phyloP scores from a whole-genome alignment of 441 rosid genomes.

The Adansonia rubrostipa region DNA sequence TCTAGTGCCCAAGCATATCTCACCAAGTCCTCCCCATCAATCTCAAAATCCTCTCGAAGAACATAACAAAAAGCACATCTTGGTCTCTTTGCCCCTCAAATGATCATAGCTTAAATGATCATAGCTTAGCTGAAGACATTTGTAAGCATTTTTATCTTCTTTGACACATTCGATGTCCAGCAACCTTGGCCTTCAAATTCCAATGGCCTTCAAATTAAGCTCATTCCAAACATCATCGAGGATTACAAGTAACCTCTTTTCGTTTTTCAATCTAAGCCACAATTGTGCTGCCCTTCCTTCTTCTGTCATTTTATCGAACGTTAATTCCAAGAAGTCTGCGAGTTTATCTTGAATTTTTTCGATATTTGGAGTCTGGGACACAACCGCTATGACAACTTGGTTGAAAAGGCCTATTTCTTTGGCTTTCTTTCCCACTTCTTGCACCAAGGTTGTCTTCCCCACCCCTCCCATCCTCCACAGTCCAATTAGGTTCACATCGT shows the following conservation, averaged over 20 bases:
- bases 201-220: neutral
- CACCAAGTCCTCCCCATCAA: too few species aligned
- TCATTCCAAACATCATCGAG: neutral
- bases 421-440: neutral
- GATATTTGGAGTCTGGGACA: neutral
- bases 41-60: too few species aligned
- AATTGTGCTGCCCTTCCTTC: neutral
- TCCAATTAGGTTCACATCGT: neutral
- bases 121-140: too few species aligned
- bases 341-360: neutral
- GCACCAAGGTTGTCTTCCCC: neutral
- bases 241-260: neutral
- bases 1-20: too few species aligned
- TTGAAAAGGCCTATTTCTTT: neutral
- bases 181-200: too few species aligned
- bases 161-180: too few species aligned
- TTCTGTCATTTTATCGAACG: neutral
- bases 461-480: constrained; percentile 10
- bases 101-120: too few species aligned
- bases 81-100: too few species aligned
- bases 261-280: neutral
- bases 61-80: too few species aligned
- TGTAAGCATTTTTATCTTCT: too few species aligned
- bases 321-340: neutral
- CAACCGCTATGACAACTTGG: neutral